A percentile compares a stretch with the other conserved stretches of the same genome.
Conservation (phyloP, 2,329 filamentous ascomycete species). For the Aspergillus sp. region DNA sequence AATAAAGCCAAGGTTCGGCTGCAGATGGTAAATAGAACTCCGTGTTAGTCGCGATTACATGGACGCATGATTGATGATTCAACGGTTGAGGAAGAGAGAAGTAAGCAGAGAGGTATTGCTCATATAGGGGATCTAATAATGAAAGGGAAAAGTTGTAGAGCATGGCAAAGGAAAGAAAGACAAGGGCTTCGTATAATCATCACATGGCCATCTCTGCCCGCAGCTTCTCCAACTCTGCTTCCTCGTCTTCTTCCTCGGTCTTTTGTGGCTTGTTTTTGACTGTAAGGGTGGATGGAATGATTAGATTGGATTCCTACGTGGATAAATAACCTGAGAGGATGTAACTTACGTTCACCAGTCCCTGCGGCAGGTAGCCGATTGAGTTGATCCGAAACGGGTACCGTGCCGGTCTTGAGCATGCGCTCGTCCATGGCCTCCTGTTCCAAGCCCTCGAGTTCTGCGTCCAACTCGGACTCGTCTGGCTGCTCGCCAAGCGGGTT, state of each 20-base stretch:
- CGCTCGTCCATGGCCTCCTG: conserved; percentile 91
- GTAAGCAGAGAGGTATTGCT: neutral
- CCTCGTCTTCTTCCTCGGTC: conserved; percentile 85
- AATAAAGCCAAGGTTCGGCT: neutral
- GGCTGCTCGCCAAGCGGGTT: conserved; percentile 66
- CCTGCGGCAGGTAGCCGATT: conserved; percentile 73
- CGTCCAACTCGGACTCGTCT: conserved; percentile 84
- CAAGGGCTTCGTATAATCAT: conserved; percentile 15
- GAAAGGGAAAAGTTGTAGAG: conserved; percentile 1
- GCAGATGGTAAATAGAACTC: neutral
- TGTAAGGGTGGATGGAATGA: conserved; percentile 17
- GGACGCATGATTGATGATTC: neutral
- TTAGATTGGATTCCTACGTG: neutral
- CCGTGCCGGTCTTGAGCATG: conserved; percentile 84
- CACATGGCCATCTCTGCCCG: conserved; percentile 98
- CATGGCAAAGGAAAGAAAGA: neutral
- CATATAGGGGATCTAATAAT: neutral
- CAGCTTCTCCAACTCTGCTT: conserved; percentile 87
- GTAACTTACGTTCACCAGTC: conserved; percentile 70
- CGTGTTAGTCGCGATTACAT: neutral
- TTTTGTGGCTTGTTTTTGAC: conserved; percentile 50
- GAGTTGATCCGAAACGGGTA: conserved; percentile 77
- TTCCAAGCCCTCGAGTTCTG: conserved; percentile 80
- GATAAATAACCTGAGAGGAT: neutral
- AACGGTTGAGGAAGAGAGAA: neutral